These are phyloP conservation scores for Penicillium sp. DNA, from an alignment of 2,329 filamentous ascomycete species.

Conservation along the genomic window DNA sequence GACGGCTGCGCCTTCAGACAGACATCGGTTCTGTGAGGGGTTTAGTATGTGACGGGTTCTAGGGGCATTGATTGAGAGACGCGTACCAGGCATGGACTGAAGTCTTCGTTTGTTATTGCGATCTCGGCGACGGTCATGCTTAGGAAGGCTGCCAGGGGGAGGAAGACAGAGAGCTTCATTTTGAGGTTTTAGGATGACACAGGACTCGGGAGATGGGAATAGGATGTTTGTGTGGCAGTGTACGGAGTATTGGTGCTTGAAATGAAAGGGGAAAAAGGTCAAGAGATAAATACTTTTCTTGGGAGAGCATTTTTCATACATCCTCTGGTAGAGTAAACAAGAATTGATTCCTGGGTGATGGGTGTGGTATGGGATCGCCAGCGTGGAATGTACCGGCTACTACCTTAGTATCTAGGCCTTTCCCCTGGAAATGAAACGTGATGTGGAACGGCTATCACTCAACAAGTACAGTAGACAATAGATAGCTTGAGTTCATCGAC, in stretches of 20 bases:
- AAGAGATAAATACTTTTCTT: not conserved
- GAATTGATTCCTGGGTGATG: not conserved
- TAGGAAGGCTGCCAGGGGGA: constrained; percentile 22
- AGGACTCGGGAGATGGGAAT: no score
- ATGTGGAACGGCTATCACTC: not conserved
- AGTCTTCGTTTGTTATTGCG: not conserved
- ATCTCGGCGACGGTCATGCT: constrained; percentile 16
- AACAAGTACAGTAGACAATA: not conserved
- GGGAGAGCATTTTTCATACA: not conserved
- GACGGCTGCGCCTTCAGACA: constrained; percentile 15
- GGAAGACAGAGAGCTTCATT: constrained; percentile 24
- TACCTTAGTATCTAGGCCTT: not conserved
- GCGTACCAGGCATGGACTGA: constrained; percentile 18
- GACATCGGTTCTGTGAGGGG: constrained; percentile 12
- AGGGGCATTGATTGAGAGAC: not conserved
- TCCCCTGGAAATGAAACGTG: not conserved
- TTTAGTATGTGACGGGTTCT: constrained; percentile 4
- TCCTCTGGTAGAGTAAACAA: constrained; percentile 6
- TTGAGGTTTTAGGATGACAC: not conserved
- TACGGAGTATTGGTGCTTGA: no score
- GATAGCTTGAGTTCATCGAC: no score
- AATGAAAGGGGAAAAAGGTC: not conserved
- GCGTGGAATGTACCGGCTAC: not conserved
- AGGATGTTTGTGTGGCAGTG: no score
- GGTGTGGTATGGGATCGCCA: constrained; percentile 5